A percentile compares a stretch with the other conserved stretches of the same genome.
Conservation (phyloP, 148 eudicot genomes). For the Rhododendron ferrugineum region DNA sequence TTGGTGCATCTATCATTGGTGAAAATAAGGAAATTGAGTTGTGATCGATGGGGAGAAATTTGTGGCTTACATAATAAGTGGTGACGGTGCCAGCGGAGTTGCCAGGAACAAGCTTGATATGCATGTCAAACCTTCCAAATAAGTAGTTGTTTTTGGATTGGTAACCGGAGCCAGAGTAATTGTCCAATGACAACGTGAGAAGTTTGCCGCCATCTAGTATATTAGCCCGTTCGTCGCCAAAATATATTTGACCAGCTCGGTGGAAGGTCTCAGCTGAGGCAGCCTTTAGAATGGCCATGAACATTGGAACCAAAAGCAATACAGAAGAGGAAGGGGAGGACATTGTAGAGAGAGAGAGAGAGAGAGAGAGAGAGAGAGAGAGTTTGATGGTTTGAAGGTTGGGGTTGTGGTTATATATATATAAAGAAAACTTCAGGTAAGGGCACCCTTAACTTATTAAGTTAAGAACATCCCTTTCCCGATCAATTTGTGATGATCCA, state of each 20-base stretch:
- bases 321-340: not conserved
- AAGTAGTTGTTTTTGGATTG: slow-evolving; percentile 27
- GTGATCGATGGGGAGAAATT: not conserved
- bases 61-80: slow-evolving; percentile 26
- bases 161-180: slow-evolving; percentile 28
- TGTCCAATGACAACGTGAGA: slow-evolving; percentile 23
- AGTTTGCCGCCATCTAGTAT: slow-evolving; percentile 19
- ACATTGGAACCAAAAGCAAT: not conserved
- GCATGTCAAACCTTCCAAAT: slow-evolving; percentile 30
- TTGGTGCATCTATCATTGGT: not conserved
- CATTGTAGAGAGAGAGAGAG: not conserved
- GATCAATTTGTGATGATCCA: too few relatives aligned
- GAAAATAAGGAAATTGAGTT: not conserved
- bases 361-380: too few relatives aligned
- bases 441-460: too few relatives aligned
- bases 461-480: too few relatives aligned
- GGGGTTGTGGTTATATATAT: not conserved
- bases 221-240: slow-evolving; percentile 14
- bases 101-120: slow-evolving; percentile 30
- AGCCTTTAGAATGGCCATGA: not conserved
- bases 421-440: too few relatives aligned
- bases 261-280: slow-evolving; percentile 18
- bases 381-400: not conserved
- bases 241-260: slow-evolving; percentile 16
- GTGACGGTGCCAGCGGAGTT: slow-evolving; percentile 41